Base-by-base conservation (phyloP, 352 stramenopile genomes). In the Phytophthora citrophthora region DNA sequence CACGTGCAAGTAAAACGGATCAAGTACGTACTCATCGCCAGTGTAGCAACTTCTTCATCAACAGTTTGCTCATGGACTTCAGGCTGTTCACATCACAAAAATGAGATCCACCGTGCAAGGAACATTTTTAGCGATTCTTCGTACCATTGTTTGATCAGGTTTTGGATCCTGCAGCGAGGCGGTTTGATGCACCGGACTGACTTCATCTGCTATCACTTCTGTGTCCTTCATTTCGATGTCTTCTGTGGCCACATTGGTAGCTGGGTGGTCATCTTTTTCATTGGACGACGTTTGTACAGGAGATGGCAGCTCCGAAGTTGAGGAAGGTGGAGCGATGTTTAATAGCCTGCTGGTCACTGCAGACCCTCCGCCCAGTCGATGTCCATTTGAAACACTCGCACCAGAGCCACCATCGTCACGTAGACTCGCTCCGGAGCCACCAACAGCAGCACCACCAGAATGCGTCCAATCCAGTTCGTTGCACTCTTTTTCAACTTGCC, bases 391-490 rank as follows among this genome's bases (percentile, higher is more conserved):
- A 40, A 43, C n/a, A 38, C 15, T 54, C 12, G 18, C 34, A 12
- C 47, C 11, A 4, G 51, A 46, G 10, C 47, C 27, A 31, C 68
- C 54, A 13, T 69, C 39, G 16, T 81, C 59, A 1, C 27, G 29
- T n/a, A 72, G 48, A 32, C 49, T 64, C 1, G 52, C 56, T 26
- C 24, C 18, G 20, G 44, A 55, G 1, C 81, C 73, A 5, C 82
- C 84, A 4, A 88, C 68, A 10, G 63, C 52, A 5, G 69, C 60
- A 7, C 83, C 83, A 5, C 58, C 38, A 4, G 65, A 68, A 43
- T 81, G 74, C 11, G 77, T 90, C 85, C 85, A 93, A 53, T 91
- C 81, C 0, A 91, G 54, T n/a, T 89, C 85, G 13, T 77, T 66
- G 56, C 83, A 90, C 39, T 94, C 86, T 32, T 76, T 77, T 53